Evolutionary conservation across 2,329 filamentous ascomycete species (phyloP).

Genomic region (Aspergillus fumigatiaffinis): DNA sequence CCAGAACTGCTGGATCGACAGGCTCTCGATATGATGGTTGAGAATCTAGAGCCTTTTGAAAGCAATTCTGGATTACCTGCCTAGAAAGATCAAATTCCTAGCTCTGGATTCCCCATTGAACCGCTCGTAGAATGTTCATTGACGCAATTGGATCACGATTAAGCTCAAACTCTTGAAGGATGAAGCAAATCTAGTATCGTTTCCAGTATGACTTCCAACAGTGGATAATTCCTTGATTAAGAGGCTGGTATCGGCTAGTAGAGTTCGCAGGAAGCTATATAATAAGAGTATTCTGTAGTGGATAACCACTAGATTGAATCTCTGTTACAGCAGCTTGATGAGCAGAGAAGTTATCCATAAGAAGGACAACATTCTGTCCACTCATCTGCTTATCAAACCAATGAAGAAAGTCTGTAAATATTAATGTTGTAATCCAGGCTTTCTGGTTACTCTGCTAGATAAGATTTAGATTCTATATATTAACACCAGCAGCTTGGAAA

Average conservation of each 20-base stretch:
- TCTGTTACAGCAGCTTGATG: constrained; percentile 3
- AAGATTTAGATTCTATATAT: not conserved
- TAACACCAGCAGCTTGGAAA: not conserved
- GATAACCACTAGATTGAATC: not conserved
- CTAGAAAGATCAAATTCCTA: constrained; percentile 5
- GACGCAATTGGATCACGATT: no score
- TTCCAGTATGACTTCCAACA: no score
- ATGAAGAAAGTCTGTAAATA: not conserved
- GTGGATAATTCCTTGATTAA: constrained; percentile 2
- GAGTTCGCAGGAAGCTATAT: constrained; percentile 7
- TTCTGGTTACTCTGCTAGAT: not conserved
- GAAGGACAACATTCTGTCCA: constrained; percentile 9
- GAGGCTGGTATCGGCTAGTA: constrained; percentile 4
- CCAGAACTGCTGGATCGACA: not conserved
- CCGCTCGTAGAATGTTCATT: constrained; percentile 4
- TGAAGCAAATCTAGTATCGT: no score
- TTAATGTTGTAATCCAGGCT: not conserved
- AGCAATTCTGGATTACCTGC: constrained; percentile 3
- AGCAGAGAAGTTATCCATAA: constrained; percentile 13
- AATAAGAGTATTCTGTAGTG: constrained; percentile 8
- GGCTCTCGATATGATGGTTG: not conserved
- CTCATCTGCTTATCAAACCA: constrained; percentile 10
- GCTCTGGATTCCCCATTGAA: constrained; percentile 8
- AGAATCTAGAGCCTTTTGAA: constrained; percentile 4
- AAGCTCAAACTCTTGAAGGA: no score